phyloP scores from a whole-genome alignment of 192 early-diverging fungal species.

The Mortierella hygrophila region DNA sequence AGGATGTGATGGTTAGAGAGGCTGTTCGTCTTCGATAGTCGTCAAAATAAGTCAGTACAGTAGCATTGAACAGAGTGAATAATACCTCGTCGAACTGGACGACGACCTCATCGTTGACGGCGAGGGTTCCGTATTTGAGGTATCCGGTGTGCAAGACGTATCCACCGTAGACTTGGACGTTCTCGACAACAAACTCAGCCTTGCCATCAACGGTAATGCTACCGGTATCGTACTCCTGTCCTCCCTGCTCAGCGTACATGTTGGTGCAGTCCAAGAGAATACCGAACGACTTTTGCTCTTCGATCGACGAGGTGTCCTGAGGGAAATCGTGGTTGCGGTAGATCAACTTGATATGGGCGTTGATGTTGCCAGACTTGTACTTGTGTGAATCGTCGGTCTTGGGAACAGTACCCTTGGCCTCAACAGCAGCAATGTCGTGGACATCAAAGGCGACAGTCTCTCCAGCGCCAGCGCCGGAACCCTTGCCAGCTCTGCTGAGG shows the following conservation, averaged over 20 bases:
- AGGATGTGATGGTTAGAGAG: neutral
- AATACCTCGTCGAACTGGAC: slow-evolving; percentile 86
- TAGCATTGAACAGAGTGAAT: neutral
- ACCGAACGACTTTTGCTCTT: slow-evolving; percentile 77
- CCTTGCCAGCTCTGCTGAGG: slow-evolving; percentile 70
- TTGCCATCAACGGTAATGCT: slow-evolving; percentile 85
- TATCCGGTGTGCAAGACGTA: slow-evolving; percentile 97
- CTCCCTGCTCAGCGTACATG: slow-evolving; percentile 98
- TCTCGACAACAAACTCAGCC: slow-evolving; percentile 91
- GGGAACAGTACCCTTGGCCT: slow-evolving; percentile 76
- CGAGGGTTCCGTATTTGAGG: slow-evolving; percentile 88
- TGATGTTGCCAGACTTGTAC: slow-evolving; percentile 80
- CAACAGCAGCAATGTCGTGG: slow-evolving; percentile 90
- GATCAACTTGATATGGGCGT: slow-evolving; percentile 85
- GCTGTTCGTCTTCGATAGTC: neutral
- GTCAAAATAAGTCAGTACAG: neutral
- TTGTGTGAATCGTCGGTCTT: slow-evolving; percentile 91
- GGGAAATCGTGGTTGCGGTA: slow-evolving; percentile 70
- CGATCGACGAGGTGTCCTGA: slow-evolving; percentile 63
- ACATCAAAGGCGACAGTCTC: slow-evolving; percentile 88
- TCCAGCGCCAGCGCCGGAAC: slow-evolving; percentile 62
- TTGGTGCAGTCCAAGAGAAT: slow-evolving; percentile 95
- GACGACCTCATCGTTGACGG: slow-evolving; percentile 77
- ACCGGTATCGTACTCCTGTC: slow-evolving; percentile 95
- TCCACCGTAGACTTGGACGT: slow-evolving; percentile 93